Percentiles rank a stretch among this genome's conserved stretches.
These are phyloP conservation scores for Endocarpon pusillum DNA, from an alignment of 495 filamentous ascomycete species.

Conservation along the genomic window DNA sequence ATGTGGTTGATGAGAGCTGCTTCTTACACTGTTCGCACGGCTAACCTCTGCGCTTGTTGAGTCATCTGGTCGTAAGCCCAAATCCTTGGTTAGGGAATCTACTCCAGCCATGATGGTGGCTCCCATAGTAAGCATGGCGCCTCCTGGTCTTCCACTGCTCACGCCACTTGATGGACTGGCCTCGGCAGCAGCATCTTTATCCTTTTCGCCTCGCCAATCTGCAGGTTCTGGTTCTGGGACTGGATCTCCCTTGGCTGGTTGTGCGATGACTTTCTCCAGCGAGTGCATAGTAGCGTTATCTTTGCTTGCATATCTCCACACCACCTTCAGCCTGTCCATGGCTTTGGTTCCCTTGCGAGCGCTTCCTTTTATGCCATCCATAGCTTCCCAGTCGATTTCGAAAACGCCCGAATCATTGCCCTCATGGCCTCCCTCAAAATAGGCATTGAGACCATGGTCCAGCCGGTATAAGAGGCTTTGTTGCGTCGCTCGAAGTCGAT, in stretches of 20 bases:
- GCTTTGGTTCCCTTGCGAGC: conserved; percentile 62
- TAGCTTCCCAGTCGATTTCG: conserved; percentile 44
- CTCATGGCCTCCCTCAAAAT: conserved; percentile 69
- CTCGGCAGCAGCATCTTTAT: conserved; percentile 1
- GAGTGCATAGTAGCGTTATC: conserved; percentile 9
- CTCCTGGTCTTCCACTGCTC: not conserved
- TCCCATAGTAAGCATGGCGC: conserved; percentile 4
- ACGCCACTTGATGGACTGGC: conserved; percentile 2
- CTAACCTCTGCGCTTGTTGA: conserved; percentile 46
- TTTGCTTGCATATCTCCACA: conserved; percentile 43
- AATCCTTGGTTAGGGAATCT: conserved; percentile 29
- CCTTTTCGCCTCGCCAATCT: conserved; percentile 47
- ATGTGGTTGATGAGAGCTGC: conserved; percentile 7
- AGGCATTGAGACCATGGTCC: conserved; percentile 84
- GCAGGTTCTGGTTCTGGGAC: conserved; percentile 50
- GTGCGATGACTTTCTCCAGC: conserved; percentile 29
- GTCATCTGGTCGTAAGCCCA: conserved; percentile 47
- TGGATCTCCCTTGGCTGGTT: conserved; percentile 42
- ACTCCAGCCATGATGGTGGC: conserved; percentile 7
- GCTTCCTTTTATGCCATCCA: conserved; percentile 69
- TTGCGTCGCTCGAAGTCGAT: conserved; percentile 74
- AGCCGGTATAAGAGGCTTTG: conserved; percentile 51
- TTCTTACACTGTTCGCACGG: conserved; percentile 39
- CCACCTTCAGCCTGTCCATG: conserved; percentile 69
- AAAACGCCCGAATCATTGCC: conserved; percentile 44